phyloP scores from a whole-genome alignment of 257 asterid genomes.

The Solanum tarijense region DNA sequence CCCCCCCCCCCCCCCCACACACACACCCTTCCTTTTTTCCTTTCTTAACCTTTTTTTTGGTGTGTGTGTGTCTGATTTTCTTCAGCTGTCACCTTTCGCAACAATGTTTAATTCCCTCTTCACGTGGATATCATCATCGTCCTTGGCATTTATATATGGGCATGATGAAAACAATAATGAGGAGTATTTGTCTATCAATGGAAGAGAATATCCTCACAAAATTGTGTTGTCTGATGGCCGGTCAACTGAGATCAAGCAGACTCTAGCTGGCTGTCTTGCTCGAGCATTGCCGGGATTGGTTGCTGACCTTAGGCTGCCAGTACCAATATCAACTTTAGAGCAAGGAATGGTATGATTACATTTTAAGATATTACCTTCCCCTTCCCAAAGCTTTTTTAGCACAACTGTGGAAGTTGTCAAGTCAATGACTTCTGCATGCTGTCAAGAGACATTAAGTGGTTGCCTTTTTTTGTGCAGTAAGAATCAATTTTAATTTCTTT shows the following conservation, averaged over 20 bases:
- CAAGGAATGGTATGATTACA: constrained; percentile 55
- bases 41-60: background rate
- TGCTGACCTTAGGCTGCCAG: constrained; percentile 67
- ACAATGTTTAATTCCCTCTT: constrained; percentile 77
- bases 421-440: background rate
- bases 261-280: constrained; percentile 75
- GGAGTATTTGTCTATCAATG: constrained; percentile 60
- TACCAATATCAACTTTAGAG: constrained; percentile 71
- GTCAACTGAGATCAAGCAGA: constrained; percentile 72
- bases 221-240: constrained; percentile 53
- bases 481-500: background rate
- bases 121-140: constrained; percentile 79
- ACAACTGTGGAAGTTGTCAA: background rate
- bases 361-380: background rate
- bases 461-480: background rate
- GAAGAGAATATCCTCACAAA: constrained; percentile 73
- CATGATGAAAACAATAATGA: constrained; percentile 55
- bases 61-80: background rate
- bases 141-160: constrained; percentile 88
- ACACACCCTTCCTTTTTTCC: background rate
- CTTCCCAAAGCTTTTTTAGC: background rate
- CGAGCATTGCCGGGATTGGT: constrained; percentile 82
- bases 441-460: background rate
- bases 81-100: constrained; percentile 84
- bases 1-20: too few relatives aligned